Percentiles rank a stretch among this genome's conserved stretches.
Evolutionary conservation across 2,329 filamentous ascomycete species (phyloP).

Genomic region (Colletotrichum tanaceti): DNA sequence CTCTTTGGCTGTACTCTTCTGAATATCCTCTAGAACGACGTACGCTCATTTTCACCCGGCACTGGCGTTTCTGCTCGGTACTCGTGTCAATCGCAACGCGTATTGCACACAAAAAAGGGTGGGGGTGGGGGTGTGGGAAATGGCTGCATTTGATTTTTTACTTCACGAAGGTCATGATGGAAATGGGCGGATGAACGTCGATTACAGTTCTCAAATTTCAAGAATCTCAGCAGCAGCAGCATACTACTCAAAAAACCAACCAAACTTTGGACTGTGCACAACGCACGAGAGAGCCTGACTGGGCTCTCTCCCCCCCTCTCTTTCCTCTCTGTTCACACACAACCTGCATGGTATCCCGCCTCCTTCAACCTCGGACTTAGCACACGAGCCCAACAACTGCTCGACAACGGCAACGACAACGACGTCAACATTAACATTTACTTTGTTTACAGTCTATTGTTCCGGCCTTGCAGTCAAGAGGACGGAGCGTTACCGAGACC

Average conservation of each 20-base stretch:
- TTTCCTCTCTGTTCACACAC: neutral
- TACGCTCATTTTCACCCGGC: conserved; percentile 13
- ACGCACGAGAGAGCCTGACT: neutral
- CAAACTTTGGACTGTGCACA: conserved; percentile 23
- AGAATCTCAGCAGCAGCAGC: conserved; percentile 36
- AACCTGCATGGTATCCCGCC: conserved; percentile 25
- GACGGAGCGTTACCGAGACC: conserved; percentile 46
- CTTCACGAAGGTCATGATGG: conserved; percentile 37
- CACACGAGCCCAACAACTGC: neutral
- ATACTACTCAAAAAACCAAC: conserved; percentile 17
- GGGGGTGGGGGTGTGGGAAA: neutral
- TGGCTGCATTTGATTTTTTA: neutral
- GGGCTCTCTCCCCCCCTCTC: no score
- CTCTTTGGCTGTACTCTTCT: conserved; percentile 30
- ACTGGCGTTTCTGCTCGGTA: conserved; percentile 17
- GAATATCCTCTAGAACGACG: conserved; percentile 26
- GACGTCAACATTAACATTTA: conserved; percentile 13
- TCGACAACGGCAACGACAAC: neutral
- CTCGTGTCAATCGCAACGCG: conserved; percentile 3
- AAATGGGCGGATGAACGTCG: conserved; percentile 35
- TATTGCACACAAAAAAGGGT: neutral
- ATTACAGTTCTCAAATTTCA: conserved; percentile 35
- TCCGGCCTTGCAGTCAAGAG: conserved; percentile 35
- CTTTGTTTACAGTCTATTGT: conserved; percentile 28
- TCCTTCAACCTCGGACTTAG: neutral